Evolutionary conservation across 2,329 filamentous ascomycete genomes (phyloP).

Genomic region (Cryphonectria nitschkei): DNA sequence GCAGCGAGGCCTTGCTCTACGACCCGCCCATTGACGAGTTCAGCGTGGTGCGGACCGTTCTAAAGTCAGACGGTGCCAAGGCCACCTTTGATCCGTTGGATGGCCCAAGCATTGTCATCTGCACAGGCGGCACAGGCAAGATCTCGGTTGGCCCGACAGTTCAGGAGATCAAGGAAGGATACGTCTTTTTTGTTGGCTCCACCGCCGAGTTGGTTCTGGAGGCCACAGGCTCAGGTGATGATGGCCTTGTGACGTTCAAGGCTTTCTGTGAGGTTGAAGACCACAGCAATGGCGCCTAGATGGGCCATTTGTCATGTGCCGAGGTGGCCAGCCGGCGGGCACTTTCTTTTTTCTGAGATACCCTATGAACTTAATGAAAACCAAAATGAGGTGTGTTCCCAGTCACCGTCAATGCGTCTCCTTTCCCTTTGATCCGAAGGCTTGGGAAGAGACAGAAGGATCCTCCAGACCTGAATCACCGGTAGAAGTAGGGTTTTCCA

Average conservation of each 20-base stretch:
- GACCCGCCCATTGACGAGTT: slow-evolving; percentile 98
- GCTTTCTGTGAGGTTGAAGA: slow-evolving; percentile 85
- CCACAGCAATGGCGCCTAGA: slow-evolving; percentile 46
- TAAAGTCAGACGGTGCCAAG: slow-evolving; percentile 75
- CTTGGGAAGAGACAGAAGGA: background rate
- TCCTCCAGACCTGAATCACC: background rate
- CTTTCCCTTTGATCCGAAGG: background rate
- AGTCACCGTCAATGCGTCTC: background rate
- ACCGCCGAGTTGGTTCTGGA: slow-evolving; percentile 83
- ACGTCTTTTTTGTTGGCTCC: slow-evolving; percentile 84
- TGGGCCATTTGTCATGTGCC: background rate
- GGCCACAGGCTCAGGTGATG: slow-evolving; percentile 54
- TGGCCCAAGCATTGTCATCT: slow-evolving; percentile 91
- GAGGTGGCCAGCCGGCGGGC: background rate
- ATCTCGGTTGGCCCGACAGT: slow-evolving; percentile 84
- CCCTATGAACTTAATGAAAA: slow-evolving; percentile 8
- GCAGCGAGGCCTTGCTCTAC: slow-evolving; percentile 75
- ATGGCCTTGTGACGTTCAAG: slow-evolving; percentile 85
- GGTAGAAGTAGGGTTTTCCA: background rate
- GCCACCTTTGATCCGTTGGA: slow-evolving; percentile 85
- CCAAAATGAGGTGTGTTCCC: background rate
- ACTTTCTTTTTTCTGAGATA: slow-evolving; percentile 10
- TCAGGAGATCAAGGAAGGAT: slow-evolving; percentile 73
- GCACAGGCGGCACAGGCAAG: slow-evolving; percentile 79
- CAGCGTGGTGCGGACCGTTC: slow-evolving; percentile 78